These are phyloP conservation scores for Lagerstroemia speciosa DNA, from an alignment of 345 rosid genomes.

Conservation along the genomic window DNA sequence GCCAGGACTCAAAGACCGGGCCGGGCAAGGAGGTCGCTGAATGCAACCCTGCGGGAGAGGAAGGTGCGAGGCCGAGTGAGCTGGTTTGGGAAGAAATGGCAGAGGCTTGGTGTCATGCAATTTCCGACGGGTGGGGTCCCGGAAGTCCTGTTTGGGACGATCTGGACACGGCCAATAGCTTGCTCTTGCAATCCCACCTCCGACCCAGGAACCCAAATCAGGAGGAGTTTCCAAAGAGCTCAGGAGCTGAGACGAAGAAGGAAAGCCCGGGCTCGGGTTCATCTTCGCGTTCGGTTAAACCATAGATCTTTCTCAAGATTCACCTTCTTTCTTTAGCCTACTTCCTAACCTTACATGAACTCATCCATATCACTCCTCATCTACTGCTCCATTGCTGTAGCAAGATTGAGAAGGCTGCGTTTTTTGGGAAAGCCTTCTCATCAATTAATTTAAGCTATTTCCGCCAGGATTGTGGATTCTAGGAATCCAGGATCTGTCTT, in stretches of 20 bases:
- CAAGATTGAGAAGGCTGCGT: neutral
- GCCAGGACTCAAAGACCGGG: neutral
- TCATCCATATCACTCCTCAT: neutral
- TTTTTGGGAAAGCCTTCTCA: neutral
- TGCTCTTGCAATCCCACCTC: conserved; percentile 39
- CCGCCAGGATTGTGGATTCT: neutral
- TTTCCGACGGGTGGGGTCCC: conserved; percentile 83
- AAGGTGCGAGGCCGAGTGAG: conserved; percentile 29
- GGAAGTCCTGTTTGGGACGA: conserved; percentile 95
- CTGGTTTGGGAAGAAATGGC: conserved; percentile 63
- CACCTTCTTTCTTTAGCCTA: too few species aligned
- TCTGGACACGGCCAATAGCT: conserved; percentile 43
- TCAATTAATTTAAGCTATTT: neutral
- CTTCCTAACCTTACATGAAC: too few species aligned
- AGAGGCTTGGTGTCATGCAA: conserved; percentile 75
- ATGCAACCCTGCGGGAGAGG: neutral
- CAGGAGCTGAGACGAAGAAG: neutral
- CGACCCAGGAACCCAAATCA: conserved; percentile 13
- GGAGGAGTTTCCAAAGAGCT: neutral
- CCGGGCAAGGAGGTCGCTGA: conserved; percentile 20
- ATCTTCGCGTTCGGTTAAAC: neutral
- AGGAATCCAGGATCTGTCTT: neutral
- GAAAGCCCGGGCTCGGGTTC: neutral
- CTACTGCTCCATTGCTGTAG: neutral
- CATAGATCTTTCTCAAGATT: too few species aligned